phyloP scores from a whole-genome alignment of 2,329 filamentous ascomycete species.

The Davidsoniella australis region DNA sequence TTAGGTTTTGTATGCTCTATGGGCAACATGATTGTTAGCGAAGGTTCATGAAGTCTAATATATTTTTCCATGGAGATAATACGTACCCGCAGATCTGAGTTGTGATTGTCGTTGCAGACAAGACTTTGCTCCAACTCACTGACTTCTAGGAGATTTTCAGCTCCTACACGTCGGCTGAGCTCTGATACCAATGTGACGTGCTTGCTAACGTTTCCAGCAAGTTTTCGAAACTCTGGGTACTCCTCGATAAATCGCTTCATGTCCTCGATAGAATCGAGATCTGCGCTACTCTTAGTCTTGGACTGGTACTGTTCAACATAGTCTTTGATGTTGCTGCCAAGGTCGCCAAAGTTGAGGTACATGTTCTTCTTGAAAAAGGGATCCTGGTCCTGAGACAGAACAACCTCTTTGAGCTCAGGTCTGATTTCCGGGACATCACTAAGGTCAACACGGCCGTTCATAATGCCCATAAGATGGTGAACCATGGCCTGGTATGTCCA shows the following conservation, averaged over 20 bases:
- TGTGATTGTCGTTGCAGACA: slow-evolving; percentile 92
- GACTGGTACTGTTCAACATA: slow-evolving; percentile 97
- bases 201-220: slow-evolving; percentile 96
- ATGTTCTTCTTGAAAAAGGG: slow-evolving; percentile 99
- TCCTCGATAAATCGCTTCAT: slow-evolving; percentile 99
- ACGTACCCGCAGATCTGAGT: slow-evolving; percentile 68
- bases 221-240: slow-evolving; percentile 91
- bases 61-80: neutral
- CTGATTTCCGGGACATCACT: slow-evolving; percentile 68
- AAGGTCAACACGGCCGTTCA: slow-evolving; percentile 85
- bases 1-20: slow-evolving; percentile 68
- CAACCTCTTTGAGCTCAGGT: slow-evolving; percentile 81
- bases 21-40: neutral
- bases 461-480: slow-evolving; percentile 83
- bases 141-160: slow-evolving; percentile 81
- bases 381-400: slow-evolving; percentile 90
- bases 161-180: slow-evolving; percentile 70
- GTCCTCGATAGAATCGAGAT: slow-evolving; percentile 90
- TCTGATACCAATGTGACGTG: slow-evolving; percentile 94
- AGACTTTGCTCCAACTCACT: slow-evolving; percentile 94
- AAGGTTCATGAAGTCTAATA: neutral
- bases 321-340: slow-evolving; percentile 92
- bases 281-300: slow-evolving; percentile 89
- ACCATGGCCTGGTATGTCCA: slow-evolving; percentile 99
- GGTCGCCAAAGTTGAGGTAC: slow-evolving; percentile 92